Percentiles rank a stretch among this genome's conserved stretches.
Evolutionary conservation across 2,329 filamentous ascomycete genomes (phyloP).

Genomic region (Atkinsonella texensis): DNA sequence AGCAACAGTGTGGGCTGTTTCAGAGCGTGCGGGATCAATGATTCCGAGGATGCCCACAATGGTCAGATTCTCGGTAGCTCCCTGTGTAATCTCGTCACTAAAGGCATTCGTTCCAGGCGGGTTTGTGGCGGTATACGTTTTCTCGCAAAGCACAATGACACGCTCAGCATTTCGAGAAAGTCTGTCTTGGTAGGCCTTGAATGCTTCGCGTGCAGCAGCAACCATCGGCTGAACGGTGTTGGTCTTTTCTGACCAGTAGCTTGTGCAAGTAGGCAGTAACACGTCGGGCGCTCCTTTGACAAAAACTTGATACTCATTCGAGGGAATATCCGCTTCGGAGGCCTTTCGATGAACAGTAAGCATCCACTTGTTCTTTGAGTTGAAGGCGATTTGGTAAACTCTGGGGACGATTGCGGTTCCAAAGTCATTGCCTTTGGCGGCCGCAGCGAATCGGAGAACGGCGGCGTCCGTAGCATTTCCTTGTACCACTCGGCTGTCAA

Average conservation of each 20-base stretch:
- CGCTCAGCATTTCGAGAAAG: constrained; percentile 30
- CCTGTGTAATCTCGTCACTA: constrained; percentile 33
- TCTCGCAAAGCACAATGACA: constrained; percentile 30
- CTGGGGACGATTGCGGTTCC: constrained; percentile 12
- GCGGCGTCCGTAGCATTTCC: constrained; percentile 33
- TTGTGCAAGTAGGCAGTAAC: constrained; percentile 24
- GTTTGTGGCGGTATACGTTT: constrained; percentile 17
- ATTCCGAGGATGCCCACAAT: constrained; percentile 41
- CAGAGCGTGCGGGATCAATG: constrained; percentile 32
- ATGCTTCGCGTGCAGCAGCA: constrained; percentile 17
- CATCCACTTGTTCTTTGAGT: constrained; percentile 40
- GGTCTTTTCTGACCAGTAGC: constrained; percentile 21
- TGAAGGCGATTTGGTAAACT: constrained; percentile 33
- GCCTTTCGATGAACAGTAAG: constrained; percentile 24
- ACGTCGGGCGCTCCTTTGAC: constrained; percentile 45
- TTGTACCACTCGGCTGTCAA: constrained; percentile 22
- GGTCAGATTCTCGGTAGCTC: constrained; percentile 29
- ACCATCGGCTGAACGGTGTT: constrained; percentile 24
- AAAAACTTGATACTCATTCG: constrained; percentile 27
- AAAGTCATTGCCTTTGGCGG: constrained; percentile 10
- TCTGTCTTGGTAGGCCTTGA: constrained; percentile 25
- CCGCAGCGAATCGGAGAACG: constrained; percentile 27
- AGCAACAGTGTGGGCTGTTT: constrained; percentile 27
- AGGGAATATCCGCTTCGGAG: constrained; percentile 11
- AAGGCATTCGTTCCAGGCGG: constrained; percentile 32